Conservation (phyloP, 2,329 filamentous ascomycete genomes). For the Colletotrichum sp. region DNA sequence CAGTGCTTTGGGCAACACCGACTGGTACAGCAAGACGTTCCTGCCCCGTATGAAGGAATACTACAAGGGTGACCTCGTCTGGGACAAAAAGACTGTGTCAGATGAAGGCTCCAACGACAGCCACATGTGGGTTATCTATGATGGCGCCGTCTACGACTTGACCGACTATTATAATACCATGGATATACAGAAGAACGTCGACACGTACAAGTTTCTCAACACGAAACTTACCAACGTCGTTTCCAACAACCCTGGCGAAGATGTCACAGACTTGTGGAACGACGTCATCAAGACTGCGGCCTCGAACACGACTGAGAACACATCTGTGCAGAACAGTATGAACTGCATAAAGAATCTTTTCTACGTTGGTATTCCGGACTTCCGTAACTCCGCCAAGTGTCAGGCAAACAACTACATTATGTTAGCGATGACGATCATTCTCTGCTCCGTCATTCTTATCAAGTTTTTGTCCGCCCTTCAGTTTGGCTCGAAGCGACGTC, state of each 20-base stretch:
- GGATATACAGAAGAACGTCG: constrained; percentile 57
- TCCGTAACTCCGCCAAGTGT: constrained; percentile 77
- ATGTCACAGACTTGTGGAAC: constrained; percentile 74
- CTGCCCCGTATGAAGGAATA: constrained; percentile 81
- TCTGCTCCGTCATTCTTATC: constrained; percentile 78
- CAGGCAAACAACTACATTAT: constrained; percentile 92
- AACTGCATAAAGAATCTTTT: constrained; percentile 86
- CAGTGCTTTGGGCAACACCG: constrained; percentile 62
- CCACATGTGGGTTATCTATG: constrained; percentile 81
- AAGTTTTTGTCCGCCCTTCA: constrained; percentile 96
- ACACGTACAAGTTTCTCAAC: constrained; percentile 76
- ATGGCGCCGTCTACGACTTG: constrained; percentile 82
- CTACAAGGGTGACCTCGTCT: constrained; percentile 87
- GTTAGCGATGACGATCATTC: constrained; percentile 82
- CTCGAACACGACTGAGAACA: constrained; percentile 55
- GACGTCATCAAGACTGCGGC: constrained; percentile 51
- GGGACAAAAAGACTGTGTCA: constrained; percentile 62
- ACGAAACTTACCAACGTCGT: constrained; percentile 69
- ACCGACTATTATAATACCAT: constrained; percentile 89
- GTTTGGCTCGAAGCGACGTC: constrained; percentile 88
- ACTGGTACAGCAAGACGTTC: constrained; percentile 83
- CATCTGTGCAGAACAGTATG: constrained; percentile 67
- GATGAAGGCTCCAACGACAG: constrained; percentile 69
- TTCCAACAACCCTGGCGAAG: constrained; percentile 76
- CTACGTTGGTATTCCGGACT: constrained; percentile 84